These are phyloP conservation scores for Phytophthora ohioensis DNA, from an alignment of 352 stramenopile species.

Conservation along the genomic window DNA sequence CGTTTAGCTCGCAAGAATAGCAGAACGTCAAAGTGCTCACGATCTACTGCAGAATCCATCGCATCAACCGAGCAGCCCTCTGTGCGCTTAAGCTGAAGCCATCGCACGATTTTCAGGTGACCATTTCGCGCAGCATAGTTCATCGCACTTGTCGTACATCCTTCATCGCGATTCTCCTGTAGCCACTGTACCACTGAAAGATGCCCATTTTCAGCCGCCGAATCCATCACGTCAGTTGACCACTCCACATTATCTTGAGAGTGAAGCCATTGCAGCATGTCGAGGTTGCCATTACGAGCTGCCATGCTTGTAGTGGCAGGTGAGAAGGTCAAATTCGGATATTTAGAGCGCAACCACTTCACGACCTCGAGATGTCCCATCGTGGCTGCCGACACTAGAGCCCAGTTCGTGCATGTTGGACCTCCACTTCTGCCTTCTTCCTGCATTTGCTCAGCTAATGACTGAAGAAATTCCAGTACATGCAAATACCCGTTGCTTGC, in stretches of 20 bases:
- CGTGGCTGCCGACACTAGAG: background rate
- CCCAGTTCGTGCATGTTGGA: constrained; percentile 18
- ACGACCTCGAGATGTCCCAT: constrained; percentile 11
- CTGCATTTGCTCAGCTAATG: constrained; percentile 12
- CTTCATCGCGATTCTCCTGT: constrained; percentile 2
- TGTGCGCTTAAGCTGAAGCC: constrained; percentile 2
- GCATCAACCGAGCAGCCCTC: constrained; percentile 13
- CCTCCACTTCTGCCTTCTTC: constrained; percentile 3
- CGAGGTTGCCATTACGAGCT: constrained; percentile 17
- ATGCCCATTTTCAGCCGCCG: constrained; percentile 26
- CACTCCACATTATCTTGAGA: background rate
- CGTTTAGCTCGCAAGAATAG: constrained; percentile 6
- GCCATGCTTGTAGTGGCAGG: background rate
- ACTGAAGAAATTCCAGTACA: constrained; percentile 16
- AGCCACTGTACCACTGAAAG: constrained; percentile 28
- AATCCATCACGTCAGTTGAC: constrained; percentile 17
- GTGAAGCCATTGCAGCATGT: constrained; percentile 5
- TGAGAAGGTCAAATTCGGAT: constrained; percentile 5
- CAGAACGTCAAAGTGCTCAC: constrained; percentile 19
- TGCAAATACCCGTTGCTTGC: constrained; percentile 18
- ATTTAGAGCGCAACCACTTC: constrained; percentile 19
- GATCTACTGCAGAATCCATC: constrained; percentile 7
- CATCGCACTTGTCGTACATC: constrained; percentile 4
- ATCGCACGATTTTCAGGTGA: constrained; percentile 4
- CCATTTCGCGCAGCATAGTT: constrained; percentile 2